Base-by-base conservation (phyloP, 2,329 filamentous ascomycete genomes). In the Phaeosphaeria sp. region DNA sequence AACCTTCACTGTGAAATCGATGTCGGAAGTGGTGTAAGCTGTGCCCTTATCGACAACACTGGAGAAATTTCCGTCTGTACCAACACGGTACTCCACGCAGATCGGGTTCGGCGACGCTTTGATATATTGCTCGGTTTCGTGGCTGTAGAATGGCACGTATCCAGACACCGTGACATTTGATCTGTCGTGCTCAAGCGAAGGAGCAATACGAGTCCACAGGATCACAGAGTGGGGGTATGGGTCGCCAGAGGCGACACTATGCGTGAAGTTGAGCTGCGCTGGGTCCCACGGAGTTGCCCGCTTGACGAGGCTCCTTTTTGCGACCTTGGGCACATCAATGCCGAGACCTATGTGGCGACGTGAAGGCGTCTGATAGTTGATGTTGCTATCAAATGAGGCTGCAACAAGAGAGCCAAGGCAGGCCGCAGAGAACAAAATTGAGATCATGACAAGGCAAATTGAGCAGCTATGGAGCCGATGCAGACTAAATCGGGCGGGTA, bases 1-100 rank as follows among this genome's bases (percentile, higher is more conserved):
- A 66, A 87, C 86, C 81, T 91, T 91, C 58, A 92, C 80, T 0
- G 90, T 92, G 69, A 88, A 93, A 70, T 93, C 90, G 49, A 92
- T 86, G 68, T 93, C 90, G 1, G 86, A 89, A 25, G 84, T 90
- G 0, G 90, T 92, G 68, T 88, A 91, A 1, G 84, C 88, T 25
- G 78, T 84, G 3, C 89, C 90, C 2, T 79, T 79, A 49, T 83
- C 80, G 2, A 86, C 84, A 15, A 85, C 77, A 2, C 79, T 68
- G 7, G 76, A 75, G 27, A 85, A 80, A 24, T 78, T 75, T 49
- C 80, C 67, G 62, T 84, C 82, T 18, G 77, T 77, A 8, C 82
- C 81, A 21, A 91, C 83, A 57, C 83, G 84, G 81, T 87, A 92
- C 43, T 88, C 81, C 0, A 91, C 82, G 64, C 90, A 92, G 33